A percentile compares a stretch with the other conserved stretches of the same genome.
Conservation (phyloP, 2,329 filamentous ascomycete genomes). For the Fusarium pininemorale region DNA sequence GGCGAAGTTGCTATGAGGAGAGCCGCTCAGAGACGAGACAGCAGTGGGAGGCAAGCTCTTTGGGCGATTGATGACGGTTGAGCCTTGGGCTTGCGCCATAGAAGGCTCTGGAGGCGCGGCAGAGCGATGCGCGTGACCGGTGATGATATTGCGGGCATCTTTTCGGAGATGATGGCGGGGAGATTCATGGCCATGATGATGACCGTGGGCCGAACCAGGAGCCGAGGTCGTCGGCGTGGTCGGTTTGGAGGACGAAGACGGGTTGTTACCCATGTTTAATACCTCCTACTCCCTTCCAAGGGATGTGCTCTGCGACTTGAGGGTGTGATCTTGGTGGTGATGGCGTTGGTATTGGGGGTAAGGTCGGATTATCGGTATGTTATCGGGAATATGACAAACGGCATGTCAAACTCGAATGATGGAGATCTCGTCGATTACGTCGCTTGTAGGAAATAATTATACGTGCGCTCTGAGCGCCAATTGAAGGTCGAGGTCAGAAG, state of each 20-base stretch:
- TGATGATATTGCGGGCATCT: constrained; percentile 59
- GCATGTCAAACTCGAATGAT: constrained; percentile 28
- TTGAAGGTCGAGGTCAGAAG: constrained; percentile 6
- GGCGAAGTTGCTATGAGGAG: constrained; percentile 53
- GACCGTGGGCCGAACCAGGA: constrained; percentile 38
- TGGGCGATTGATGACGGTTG: constrained; percentile 58
- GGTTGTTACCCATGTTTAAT: constrained; percentile 51
- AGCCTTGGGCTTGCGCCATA: constrained; percentile 67
- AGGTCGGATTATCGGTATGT: constrained; percentile 22
- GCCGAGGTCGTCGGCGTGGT: constrained; percentile 45
- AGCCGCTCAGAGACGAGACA: constrained; percentile 59
- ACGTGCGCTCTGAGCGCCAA: constrained; percentile 32
- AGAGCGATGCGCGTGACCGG: constrained; percentile 64
- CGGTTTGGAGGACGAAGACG: constrained; percentile 51
- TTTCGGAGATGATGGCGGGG: constrained; percentile 48
- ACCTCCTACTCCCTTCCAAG: constrained; percentile 13
- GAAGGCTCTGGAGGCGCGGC: constrained; percentile 70
- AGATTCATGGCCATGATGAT: constrained; percentile 39
- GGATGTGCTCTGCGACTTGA: constrained; percentile 2
- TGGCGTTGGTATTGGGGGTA: neutral
- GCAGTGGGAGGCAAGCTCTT: constrained; percentile 60
- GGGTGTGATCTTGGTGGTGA: neutral
- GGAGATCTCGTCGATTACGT: neutral
- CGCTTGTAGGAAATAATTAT: neutral
- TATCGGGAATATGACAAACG: constrained; percentile 23